phyloP scores from a whole-genome alignment of 2,329 filamentous ascomycete genomes.

The Ascochyta rabiei region DNA sequence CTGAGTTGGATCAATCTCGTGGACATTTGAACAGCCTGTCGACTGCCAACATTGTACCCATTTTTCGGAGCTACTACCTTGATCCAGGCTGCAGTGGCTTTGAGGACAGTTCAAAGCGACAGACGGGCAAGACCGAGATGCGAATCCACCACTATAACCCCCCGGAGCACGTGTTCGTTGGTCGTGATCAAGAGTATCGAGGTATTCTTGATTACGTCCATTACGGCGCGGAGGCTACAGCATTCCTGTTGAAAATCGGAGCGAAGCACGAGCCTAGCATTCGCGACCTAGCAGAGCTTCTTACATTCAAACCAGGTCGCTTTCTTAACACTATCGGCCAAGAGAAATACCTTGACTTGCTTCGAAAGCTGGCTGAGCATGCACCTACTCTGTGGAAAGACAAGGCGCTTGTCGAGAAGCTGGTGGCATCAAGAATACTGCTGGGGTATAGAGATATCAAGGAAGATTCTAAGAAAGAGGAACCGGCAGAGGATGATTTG shows the following conservation, averaged over 20 bases:
- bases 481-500: constrained; percentile 48
- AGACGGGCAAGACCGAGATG: constrained; percentile 42
- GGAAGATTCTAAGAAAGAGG: constrained; percentile 60
- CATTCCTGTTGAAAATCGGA: constrained; percentile 85
- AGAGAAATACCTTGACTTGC: constrained; percentile 84
- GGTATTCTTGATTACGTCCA: constrained; percentile 98
- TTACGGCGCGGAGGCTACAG: constrained; percentile 85
- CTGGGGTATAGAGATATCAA: constrained; percentile 77
- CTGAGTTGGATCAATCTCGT: constrained; percentile 65
- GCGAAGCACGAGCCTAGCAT: constrained; percentile 92
- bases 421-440: constrained; percentile 78
- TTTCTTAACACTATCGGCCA: constrained; percentile 80
- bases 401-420: constrained; percentile 74
- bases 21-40: constrained; percentile 34
- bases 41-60: constrained; percentile 46
- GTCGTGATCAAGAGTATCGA: constrained; percentile 72
- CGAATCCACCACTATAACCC: constrained; percentile 62
- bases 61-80: constrained; percentile 43
- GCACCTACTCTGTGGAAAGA: constrained; percentile 74
- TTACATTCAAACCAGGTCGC: constrained; percentile 82
- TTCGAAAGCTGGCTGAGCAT: constrained; percentile 80
- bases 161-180: constrained; percentile 81
- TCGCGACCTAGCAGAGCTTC: constrained; percentile 78
- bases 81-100: constrained; percentile 40
- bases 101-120: constrained; percentile 39